These are phyloP conservation scores for Agarophyton chilense DNA, from an alignment of 23 red algal species.

Conservation along the genomic window DNA sequence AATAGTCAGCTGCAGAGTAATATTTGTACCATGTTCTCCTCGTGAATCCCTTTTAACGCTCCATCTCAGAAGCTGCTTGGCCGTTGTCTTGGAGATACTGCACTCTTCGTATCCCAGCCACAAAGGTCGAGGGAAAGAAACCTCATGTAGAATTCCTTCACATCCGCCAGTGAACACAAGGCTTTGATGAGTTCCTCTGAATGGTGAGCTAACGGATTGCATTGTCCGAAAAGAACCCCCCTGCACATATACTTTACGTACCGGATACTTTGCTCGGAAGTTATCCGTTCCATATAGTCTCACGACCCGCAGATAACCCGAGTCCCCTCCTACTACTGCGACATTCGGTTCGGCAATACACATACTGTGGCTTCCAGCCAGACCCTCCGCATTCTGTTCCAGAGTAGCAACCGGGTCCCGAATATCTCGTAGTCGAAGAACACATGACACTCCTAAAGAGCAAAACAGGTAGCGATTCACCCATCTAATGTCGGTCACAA, in stretches of 20 bases:
- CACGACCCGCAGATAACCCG: constrained; percentile 47
- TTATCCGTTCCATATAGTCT: constrained; percentile 35
- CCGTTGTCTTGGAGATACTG: constrained; percentile 19
- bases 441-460: constrained; percentile 46
- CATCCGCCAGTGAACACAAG: constrained; percentile 50
- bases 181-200: background rate
- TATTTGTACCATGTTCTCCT: background rate
- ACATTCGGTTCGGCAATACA: constrained; percentile 42
- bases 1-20: background rate
- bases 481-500: constrained; percentile 53
- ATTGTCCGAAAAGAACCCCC: constrained; percentile 45
- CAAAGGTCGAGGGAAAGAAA: constrained; percentile 42
- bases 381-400: constrained; percentile 55
- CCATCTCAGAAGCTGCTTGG: constrained; percentile 32
- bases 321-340: constrained; percentile 35
- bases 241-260: constrained; percentile 43
- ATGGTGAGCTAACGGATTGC: constrained; percentile 25
- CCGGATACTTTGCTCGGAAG: constrained; percentile 10
- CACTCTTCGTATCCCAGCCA: constrained; percentile 22
- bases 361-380: constrained; percentile 53
- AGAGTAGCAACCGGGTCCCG: constrained; percentile 50
- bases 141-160: constrained; percentile 61
- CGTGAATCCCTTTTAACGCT: background rate
- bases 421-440: constrained; percentile 57
- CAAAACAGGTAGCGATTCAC: constrained; percentile 40